Percentiles rank a stretch among this genome's conserved stretches.
These are phyloP conservation scores for Malbranchea zuffiana DNA, from an alignment of 2,329 filamentous ascomycete genomes.

Conservation along the genomic window DNA sequence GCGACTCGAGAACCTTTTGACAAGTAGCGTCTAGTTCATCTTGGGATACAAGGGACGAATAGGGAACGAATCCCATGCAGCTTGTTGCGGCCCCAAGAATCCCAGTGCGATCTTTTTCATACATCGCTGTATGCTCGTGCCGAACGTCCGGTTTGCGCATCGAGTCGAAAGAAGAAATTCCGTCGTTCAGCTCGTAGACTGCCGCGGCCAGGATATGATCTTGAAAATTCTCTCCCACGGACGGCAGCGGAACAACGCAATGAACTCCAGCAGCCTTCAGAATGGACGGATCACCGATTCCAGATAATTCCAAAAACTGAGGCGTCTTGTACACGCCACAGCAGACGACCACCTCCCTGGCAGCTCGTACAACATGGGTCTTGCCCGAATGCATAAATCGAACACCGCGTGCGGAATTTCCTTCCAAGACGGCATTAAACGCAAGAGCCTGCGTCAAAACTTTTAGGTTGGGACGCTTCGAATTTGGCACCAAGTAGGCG, in stretches of 20 bases:
- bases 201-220: too few species aligned
- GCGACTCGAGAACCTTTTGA: too few species aligned
- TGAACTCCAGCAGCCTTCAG: constrained; percentile 35
- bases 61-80: too few species aligned
- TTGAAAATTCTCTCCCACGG: constrained; percentile 42
- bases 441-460: constrained; percentile 40
- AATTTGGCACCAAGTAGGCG: constrained; percentile 32
- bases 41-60: too few species aligned
- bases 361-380: constrained; percentile 25
- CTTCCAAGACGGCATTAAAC: constrained; percentile 37
- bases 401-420: constrained; percentile 38
- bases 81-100: too few species aligned
- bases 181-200: too few species aligned
- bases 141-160: too few species aligned
- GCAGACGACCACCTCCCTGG: constrained; percentile 47
- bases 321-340: constrained; percentile 49
- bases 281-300: constrained; percentile 42
- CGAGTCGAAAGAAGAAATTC: too few species aligned
- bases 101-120: too few species aligned
- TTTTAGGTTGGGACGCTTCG: constrained; percentile 36
- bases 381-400: constrained; percentile 33
- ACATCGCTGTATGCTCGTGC: too few species aligned
- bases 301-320: constrained; percentile 51
- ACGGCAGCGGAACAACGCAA: constrained; percentile 34
- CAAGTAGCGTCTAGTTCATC: too few species aligned